Percentiles rank a stretch among this genome's conserved stretches.
phyloP scores from a whole-genome alignment of 495 filamentous ascomycete species.

The Podospora pseudopauciseta region DNA sequence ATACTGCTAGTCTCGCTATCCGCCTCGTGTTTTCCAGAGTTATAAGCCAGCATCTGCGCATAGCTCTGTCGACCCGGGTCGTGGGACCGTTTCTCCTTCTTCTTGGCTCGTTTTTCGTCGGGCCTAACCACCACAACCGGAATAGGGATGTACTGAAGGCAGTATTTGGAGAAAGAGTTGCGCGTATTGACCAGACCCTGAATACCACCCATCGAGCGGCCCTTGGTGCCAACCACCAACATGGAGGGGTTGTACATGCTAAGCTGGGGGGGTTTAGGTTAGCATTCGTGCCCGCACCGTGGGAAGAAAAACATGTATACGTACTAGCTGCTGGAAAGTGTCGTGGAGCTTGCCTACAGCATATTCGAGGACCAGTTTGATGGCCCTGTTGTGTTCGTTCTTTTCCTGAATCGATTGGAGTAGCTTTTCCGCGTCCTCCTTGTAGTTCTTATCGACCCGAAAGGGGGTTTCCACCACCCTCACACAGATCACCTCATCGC shows the following conservation, averaged over 20 bases:
- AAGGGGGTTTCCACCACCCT: constrained; percentile 84
- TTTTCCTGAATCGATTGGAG: constrained; percentile 78
- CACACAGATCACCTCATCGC: constrained; percentile 93
- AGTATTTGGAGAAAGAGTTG: constrained; percentile 94
- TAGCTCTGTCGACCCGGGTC: constrained; percentile 80
- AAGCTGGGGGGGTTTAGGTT: constrained; percentile 54
- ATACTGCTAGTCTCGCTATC: constrained; percentile 44
- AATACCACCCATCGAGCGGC: constrained; percentile 79
- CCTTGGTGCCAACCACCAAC: constrained; percentile 90
- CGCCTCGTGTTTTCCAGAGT: constrained; percentile 53
- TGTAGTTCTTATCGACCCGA: constrained; percentile 73
- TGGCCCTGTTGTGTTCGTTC: constrained; percentile 79
- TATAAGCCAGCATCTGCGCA: constrained; percentile 71
- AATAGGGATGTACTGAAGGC: constrained; percentile 90
- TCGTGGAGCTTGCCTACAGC: constrained; percentile 87
- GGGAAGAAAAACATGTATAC: constrained; percentile 26
- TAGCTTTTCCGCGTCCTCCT: constrained; percentile 70
- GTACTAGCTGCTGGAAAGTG: constrained; percentile 89
- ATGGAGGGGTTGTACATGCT: constrained; percentile 91
- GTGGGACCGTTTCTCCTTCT: constrained; percentile 79
- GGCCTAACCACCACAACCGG: constrained; percentile 96
- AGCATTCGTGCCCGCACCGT: background rate
- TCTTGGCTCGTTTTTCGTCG: constrained; percentile 83
- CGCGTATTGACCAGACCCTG: constrained; percentile 77
- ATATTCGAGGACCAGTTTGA: constrained; percentile 85